Percentiles rank a stretch among this genome's conserved stretches.
These are phyloP conservation scores for Phaeodactylum tricornutum DNA, from an alignment of 108 stramenopile species.

Conservation along the genomic window DNA sequence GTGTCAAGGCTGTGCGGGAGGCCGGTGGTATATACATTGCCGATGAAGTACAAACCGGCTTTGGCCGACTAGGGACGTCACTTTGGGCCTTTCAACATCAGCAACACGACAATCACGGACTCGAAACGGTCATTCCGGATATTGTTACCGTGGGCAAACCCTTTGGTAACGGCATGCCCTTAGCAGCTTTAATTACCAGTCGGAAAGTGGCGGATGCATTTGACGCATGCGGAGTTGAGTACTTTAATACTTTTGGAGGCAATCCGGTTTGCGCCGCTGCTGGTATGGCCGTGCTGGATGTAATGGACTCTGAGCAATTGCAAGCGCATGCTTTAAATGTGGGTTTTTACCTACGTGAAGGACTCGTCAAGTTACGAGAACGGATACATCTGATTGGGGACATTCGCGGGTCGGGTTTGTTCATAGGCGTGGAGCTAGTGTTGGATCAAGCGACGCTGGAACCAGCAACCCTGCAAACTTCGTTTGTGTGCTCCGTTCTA, in stretches of 20 bases:
- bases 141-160: constrained; percentile 96
- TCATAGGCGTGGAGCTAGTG: constrained; percentile 89
- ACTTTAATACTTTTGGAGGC: constrained; percentile 97
- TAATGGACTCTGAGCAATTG: constrained; percentile 57
- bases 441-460: constrained; percentile 35
- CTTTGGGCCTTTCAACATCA: constrained; percentile 91
- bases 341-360: constrained; percentile 54
- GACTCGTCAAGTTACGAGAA: constrained; percentile 30
- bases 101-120: constrained; percentile 6
- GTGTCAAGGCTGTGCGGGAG: constrained; percentile 64
- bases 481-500: constrained; percentile 61
- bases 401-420: constrained; percentile 88
- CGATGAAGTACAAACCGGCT: constrained; percentile 97
- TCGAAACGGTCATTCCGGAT: constrained; percentile 76
- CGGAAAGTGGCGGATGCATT: constrained; percentile 72
- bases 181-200: constrained; percentile 86
- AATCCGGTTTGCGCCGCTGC: constrained; percentile 85
- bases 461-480: constrained; percentile 64
- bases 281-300: constrained; percentile 81
- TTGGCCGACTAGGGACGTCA: constrained; percentile 79
- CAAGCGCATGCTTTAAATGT: constrained; percentile 69
- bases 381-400: constrained; percentile 66
- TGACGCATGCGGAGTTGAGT: constrained; percentile 79
- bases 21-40: constrained; percentile 92
- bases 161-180: constrained; percentile 92